Evolutionary conservation across 2,329 filamentous ascomycete species (phyloP).

Genomic region (Colletotrichum chlorophyti): DNA sequence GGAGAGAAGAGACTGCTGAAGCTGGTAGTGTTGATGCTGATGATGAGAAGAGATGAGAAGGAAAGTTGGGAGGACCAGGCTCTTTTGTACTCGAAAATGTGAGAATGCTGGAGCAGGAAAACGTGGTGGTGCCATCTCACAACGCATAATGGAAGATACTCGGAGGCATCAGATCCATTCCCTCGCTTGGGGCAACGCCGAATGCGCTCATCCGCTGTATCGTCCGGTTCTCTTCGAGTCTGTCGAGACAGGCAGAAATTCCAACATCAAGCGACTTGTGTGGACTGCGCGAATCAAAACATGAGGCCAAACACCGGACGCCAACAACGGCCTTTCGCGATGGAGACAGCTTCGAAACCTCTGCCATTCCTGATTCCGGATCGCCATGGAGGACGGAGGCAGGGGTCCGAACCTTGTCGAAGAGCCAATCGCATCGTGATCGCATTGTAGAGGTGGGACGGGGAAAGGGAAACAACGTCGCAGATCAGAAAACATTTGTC

Average conservation of each 20-base stretch:
- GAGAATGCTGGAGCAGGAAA: too few relatives aligned
- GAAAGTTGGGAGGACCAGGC: background rate
- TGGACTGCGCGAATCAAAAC: conserved; percentile 11
- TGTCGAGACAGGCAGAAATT: background rate
- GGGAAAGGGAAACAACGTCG: conserved; percentile 20
- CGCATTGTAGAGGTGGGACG: background rate
- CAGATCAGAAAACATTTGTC: conserved; percentile 25
- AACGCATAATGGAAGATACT: too few relatives aligned
- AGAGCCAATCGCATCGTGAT: conserved; percentile 21
- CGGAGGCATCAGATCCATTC: conserved; percentile 3
- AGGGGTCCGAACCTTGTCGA: background rate
- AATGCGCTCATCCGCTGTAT: too few relatives aligned
- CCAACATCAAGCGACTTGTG: conserved; percentile 11
- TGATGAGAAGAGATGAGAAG: conserved; percentile 1
- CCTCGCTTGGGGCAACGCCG: too few relatives aligned
- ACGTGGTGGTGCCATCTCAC: too few relatives aligned
- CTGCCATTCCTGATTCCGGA: conserved; percentile 8
- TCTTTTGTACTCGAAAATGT: conserved; percentile 24
- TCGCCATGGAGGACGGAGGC: background rate
- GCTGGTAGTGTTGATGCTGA: conserved; percentile 19
- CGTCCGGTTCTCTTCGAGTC: conserved; percentile 1
- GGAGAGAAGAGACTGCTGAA: conserved; percentile 25
- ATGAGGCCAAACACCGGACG: conserved; percentile 27
- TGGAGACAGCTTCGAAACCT: conserved; percentile 25
- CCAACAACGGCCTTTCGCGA: conserved; percentile 10